Percentiles rank a stretch among this genome's conserved stretches.
These are phyloP conservation scores for Hyphopichia burtonii DNA, from an alignment of 1,139 yeast species.

Conservation along the genomic window DNA sequence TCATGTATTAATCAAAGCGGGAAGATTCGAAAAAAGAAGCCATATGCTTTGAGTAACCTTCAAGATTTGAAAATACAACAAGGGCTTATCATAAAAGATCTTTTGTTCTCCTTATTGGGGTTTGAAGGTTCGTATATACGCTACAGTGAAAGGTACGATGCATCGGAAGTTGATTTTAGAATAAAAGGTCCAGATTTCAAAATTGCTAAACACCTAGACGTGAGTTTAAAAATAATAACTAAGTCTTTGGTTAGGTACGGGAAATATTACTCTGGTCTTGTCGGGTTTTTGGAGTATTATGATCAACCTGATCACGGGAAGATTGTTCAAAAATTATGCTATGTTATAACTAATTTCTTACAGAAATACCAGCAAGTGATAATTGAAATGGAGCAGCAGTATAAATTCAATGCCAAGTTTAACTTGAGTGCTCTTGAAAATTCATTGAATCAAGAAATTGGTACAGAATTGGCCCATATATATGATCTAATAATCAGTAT, in stretches of 20 bases:
- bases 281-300: conserved; percentile 57
- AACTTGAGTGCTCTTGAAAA: conserved; percentile 36
- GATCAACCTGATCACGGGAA: conserved; percentile 59
- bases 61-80: conserved; percentile 59
- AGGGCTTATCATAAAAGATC: conserved; percentile 67
- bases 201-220: conserved; percentile 70
- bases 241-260: conserved; percentile 63
- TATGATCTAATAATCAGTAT: conserved; percentile 53
- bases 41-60: conserved; percentile 45
- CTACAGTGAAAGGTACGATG: conserved; percentile 61
- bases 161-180: conserved; percentile 28
- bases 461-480: conserved; percentile 47
- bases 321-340: conserved; percentile 72
- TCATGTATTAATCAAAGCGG: conserved; percentile 14
- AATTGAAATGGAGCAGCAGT: conserved; percentile 54
- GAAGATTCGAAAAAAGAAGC: conserved; percentile 21
- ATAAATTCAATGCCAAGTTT: conserved; percentile 39
- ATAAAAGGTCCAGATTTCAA: conserved; percentile 74
- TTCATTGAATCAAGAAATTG: conserved; percentile 27
- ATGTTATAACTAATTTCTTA: conserved; percentile 52
- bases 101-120: conserved; percentile 69
- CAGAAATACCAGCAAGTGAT: conserved; percentile 48
- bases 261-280: conserved; percentile 56
- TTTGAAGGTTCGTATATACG: conserved; percentile 78
- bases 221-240: conserved; percentile 72